Evolutionary conservation across 805 yeast genomes (phyloP).

Genomic region (Wickerhamiella qilinensis): DNA sequence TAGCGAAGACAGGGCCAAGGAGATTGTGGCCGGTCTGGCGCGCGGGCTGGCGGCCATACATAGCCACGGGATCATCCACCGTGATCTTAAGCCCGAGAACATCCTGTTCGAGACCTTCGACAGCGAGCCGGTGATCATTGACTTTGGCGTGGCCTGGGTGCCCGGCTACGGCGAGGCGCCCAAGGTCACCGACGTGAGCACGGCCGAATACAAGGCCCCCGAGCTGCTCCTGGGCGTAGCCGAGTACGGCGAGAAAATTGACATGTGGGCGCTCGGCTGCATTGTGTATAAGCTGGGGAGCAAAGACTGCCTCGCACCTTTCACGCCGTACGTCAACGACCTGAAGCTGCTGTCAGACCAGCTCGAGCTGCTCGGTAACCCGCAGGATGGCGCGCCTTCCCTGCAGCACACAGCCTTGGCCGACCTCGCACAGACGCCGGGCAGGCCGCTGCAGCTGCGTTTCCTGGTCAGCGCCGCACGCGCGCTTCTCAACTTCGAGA

Average conservation of each 20-base stretch:
- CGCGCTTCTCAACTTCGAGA: too few relatives aligned
- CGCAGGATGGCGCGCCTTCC: conserved; percentile 43
- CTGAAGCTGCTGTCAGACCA: not conserved
- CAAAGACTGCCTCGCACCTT: conserved; percentile 23
- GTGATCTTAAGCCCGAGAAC: conserved; percentile 53
- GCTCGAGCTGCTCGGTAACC: not conserved
- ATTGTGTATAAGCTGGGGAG: conserved; percentile 38
- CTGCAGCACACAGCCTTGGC: conserved; percentile 28
- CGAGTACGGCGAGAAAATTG: conserved; percentile 39
- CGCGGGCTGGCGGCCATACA: conserved; percentile 15
- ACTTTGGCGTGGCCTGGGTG: conserved; percentile 50
- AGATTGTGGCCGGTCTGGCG: conserved; percentile 10
- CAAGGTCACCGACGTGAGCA: conserved; percentile 37
- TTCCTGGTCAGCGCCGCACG: too few relatives aligned
- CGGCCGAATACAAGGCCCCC: conserved; percentile 58
- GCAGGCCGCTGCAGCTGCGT: too few relatives aligned
- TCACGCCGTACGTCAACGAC: conserved; percentile 22
- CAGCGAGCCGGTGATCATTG: conserved; percentile 29
- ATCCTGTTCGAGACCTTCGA: conserved; percentile 34
- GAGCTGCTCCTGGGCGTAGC: conserved; percentile 49
- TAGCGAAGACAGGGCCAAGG: conserved; percentile 22
- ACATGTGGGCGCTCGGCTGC: conserved; percentile 61
- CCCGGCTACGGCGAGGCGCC: conserved; percentile 17
- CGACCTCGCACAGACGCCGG: too few relatives aligned
- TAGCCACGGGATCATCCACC: conserved; percentile 22